Evolutionary conservation across 768 basidiomycete species (phyloP).

Genomic region (Trametes sanguinea): DNA sequence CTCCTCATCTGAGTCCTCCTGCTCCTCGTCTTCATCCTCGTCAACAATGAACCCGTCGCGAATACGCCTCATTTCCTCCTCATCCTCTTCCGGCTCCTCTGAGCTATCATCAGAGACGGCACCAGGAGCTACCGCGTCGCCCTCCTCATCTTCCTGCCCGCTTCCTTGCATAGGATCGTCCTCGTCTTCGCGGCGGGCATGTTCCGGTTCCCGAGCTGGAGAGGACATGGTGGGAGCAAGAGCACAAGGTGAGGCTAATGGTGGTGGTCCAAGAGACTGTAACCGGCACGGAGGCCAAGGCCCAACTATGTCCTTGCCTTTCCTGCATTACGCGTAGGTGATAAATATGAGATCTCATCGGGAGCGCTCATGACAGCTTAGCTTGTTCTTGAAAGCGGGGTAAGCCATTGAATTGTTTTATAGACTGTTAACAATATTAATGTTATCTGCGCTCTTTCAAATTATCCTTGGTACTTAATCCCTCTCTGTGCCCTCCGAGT

Average conservation of each 20-base stretch:
- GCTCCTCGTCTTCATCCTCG: conserved; percentile 84
- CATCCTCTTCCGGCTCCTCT: conserved; percentile 89
- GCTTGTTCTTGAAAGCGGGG: too few species aligned
- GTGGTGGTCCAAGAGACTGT: conserved; percentile 16
- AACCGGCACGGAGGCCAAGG: not conserved
- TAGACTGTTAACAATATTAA: too few species aligned
- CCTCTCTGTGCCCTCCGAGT: too few species aligned
- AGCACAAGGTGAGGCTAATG: not conserved
- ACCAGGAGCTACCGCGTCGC: conserved; percentile 54
- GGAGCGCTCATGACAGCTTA: not conserved
- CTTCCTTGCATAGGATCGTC: conserved; percentile 67
- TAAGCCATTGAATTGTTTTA: too few species aligned
- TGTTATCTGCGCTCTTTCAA: too few species aligned
- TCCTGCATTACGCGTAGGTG: conserved; percentile 2
- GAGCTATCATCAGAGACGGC: conserved; percentile 78
- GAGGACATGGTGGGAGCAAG: conserved; percentile 39
- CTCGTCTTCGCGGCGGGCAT: conserved; percentile 35
- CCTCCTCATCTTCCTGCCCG: conserved; percentile 48
- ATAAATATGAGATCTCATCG: conserved; percentile 15
- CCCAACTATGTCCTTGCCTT: conserved; percentile 7
- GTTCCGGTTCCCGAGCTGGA: conserved; percentile 41
- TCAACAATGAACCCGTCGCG: conserved; percentile 92
- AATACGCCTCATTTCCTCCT: conserved; percentile 79
- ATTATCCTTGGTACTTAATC: too few species aligned
- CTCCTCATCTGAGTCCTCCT: conserved; percentile 56